These are phyloP conservation scores for Aspergillus bombycis DNA, from an alignment of 2,329 filamentous ascomycete genomes.

Conservation along the genomic window DNA sequence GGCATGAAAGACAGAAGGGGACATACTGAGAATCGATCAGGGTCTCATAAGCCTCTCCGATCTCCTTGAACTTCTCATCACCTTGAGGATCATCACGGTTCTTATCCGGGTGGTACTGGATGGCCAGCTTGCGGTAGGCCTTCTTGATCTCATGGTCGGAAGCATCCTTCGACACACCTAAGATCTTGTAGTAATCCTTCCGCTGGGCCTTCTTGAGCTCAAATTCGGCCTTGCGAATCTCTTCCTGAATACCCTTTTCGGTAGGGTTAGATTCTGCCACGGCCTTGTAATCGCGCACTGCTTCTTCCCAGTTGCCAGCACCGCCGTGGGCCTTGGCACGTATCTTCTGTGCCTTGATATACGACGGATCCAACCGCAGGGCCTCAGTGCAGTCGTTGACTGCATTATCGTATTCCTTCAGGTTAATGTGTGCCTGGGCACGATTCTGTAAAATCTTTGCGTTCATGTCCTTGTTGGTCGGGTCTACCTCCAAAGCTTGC, in stretches of 20 bases:
- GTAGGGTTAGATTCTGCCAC: conserved; percentile 81
- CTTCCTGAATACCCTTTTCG: conserved; percentile 78
- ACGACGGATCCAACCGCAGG: conserved; percentile 77
- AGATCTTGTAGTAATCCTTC: conserved; percentile 99
- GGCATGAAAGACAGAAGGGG: conserved; percentile 3
- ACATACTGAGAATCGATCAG: conserved; percentile 90
- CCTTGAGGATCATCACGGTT: conserved; percentile 78
- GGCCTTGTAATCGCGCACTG: conserved; percentile 83
- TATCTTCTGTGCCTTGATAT: conserved; percentile 89
- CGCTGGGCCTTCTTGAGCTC: conserved; percentile 97
- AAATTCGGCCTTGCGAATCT: conserved; percentile 86
- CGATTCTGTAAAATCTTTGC: conserved; percentile 94
- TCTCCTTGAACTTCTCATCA: conserved; percentile 95
- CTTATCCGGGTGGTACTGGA: conserved; percentile 96
- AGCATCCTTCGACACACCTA: conserved; percentile 84
- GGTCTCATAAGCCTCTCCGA: conserved; percentile 95
- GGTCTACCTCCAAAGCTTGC: conserved; percentile 81
- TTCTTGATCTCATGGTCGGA: conserved; percentile 88
- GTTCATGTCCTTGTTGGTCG: conserved; percentile 86
- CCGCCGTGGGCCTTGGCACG: conserved; percentile 87
- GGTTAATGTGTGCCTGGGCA: conserved; percentile 75
- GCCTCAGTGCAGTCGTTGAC: conserved; percentile 86
- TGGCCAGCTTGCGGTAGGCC: conserved; percentile 92
- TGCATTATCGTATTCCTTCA: conserved; percentile 81
- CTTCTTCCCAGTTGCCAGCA: conserved; percentile 88